Conservation (phyloP, 306 rosid species). For the Castanea crenata region DNA sequence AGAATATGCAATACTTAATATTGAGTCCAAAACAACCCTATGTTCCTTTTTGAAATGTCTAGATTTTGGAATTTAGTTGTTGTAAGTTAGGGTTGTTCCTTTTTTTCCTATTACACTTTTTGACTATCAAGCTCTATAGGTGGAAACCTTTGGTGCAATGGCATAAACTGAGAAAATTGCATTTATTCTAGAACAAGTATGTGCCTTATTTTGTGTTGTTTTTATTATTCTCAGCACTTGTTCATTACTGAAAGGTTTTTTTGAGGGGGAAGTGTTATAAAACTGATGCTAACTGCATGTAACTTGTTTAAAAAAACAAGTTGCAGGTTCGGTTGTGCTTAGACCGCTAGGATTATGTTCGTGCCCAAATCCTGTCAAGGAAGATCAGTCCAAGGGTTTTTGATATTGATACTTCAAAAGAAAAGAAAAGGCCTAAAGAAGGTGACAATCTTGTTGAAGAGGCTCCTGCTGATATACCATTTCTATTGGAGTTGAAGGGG, state of each 20-base stretch:
- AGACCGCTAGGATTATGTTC: constrained; percentile 73
- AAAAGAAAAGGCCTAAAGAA: constrained; percentile 87
- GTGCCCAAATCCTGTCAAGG: constrained; percentile 79
- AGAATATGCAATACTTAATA: too few relatives aligned
- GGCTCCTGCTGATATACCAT: constrained; percentile 83
- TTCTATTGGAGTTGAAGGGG: constrained; percentile 75
- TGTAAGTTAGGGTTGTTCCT: too few relatives aligned
- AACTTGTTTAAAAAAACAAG: constrained; percentile 1
- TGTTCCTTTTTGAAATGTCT: too few relatives aligned
- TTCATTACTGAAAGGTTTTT: not conserved
- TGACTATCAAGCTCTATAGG: constrained; percentile 47
- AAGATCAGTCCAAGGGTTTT: constrained; percentile 83
- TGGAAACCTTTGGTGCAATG: constrained; percentile 94
- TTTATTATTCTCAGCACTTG: not conserved
- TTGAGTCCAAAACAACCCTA: too few relatives aligned
- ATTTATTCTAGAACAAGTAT: constrained; percentile 88
- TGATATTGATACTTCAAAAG: constrained; percentile 62
- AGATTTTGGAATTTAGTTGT: too few relatives aligned
- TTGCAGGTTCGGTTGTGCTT: constrained; percentile 73
- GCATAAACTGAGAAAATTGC: constrained; percentile 90
- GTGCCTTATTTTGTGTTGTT: constrained; percentile 2
- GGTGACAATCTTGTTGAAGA: constrained; percentile 79
- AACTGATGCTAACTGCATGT: not conserved
- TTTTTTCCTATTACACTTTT: constrained; percentile 3
- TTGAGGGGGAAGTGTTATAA: not conserved